phyloP scores from a whole-genome alignment of 441 rosid species.

The Bruguiera hainesii region DNA sequence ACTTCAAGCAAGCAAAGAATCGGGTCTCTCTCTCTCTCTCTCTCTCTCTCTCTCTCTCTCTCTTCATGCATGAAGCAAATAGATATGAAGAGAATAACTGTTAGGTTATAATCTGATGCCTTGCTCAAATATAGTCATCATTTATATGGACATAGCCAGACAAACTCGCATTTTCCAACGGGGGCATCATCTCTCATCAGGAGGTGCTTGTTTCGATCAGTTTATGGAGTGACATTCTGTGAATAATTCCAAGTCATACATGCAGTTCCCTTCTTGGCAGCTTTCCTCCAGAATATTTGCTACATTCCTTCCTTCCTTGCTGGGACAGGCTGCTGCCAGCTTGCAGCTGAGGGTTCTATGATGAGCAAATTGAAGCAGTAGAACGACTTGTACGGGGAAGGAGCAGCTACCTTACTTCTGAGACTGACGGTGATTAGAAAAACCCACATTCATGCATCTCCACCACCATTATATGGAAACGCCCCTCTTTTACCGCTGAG shows the following conservation, averaged over 20 bases:
- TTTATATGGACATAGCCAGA: too few species aligned
- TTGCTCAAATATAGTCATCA: too few species aligned
- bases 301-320: neutral
- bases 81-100: neutral
- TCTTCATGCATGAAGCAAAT: too few species aligned
- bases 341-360: slow-evolving; percentile 56
- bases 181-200: too few species aligned
- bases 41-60: too few species aligned
- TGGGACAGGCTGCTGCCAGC: slow-evolving; percentile 67
- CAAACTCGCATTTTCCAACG: too few species aligned
- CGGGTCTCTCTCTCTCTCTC: slow-evolving; percentile 38
- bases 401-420: neutral
- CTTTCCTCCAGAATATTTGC: neutral
- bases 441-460: neutral
- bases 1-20: slow-evolving; percentile 64
- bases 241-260: too few species aligned
- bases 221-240: too few species aligned
- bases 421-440: neutral
- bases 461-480: neutral
- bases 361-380: slow-evolving; percentile 29
- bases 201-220: too few species aligned
- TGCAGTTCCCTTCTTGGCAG: too few species aligned
- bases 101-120: neutral
- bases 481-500: neutral
- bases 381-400: neutral